Percentiles rank a stretch among this genome's conserved stretches.
Conservation (phyloP, 192 early-diverging fungal species). For the Rhizoclosmatium globosum region DNA sequence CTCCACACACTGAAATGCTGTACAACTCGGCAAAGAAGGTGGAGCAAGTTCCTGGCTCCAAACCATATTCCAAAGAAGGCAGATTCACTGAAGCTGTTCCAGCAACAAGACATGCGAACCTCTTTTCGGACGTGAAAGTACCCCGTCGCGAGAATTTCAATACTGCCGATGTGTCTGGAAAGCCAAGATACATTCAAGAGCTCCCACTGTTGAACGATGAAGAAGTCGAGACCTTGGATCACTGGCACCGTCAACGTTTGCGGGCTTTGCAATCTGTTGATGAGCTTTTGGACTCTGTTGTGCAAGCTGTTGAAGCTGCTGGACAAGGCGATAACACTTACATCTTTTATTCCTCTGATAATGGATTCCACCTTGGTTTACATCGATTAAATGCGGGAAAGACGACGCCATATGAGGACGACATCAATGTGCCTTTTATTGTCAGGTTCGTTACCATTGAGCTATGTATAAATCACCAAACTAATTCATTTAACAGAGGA, state of each 20-base stretch:
- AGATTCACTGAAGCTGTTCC: slow-evolving; percentile 61
- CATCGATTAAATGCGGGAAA: slow-evolving; percentile 70
- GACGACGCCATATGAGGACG: slow-evolving; percentile 67
- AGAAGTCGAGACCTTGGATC: slow-evolving; percentile 34
- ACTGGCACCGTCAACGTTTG: slow-evolving; percentile 57
- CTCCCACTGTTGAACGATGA: slow-evolving; percentile 51
- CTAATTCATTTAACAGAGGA: slow-evolving; percentile 43
- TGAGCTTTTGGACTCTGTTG: slow-evolving; percentile 64
- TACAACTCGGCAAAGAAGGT: slow-evolving; percentile 19
- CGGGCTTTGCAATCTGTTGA: slow-evolving; percentile 59
- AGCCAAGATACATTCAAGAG: slow-evolving; percentile 58
- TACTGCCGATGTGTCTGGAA: slow-evolving; percentile 53
- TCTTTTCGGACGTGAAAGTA: slow-evolving; percentile 62
- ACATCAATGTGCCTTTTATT: slow-evolving; percentile 57
- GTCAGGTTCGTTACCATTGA: slow-evolving; percentile 42
- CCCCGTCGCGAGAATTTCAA: slow-evolving; percentile 70
- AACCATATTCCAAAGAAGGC: neutral
- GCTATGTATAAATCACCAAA: neutral
- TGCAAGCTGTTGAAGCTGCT: slow-evolving; percentile 54
- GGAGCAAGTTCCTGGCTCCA: neutral
- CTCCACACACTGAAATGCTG: slow-evolving; percentile 65
- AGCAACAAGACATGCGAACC: slow-evolving; percentile 62
- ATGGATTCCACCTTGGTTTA: slow-evolving; percentile 75
- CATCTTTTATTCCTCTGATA: slow-evolving; percentile 72
- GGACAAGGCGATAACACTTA: slow-evolving; percentile 58